Percentiles rank a stretch among this genome's conserved stretches.
phyloP scores from a whole-genome alignment of 139 green algal genomes.

The Haematococcus lacustris region DNA sequence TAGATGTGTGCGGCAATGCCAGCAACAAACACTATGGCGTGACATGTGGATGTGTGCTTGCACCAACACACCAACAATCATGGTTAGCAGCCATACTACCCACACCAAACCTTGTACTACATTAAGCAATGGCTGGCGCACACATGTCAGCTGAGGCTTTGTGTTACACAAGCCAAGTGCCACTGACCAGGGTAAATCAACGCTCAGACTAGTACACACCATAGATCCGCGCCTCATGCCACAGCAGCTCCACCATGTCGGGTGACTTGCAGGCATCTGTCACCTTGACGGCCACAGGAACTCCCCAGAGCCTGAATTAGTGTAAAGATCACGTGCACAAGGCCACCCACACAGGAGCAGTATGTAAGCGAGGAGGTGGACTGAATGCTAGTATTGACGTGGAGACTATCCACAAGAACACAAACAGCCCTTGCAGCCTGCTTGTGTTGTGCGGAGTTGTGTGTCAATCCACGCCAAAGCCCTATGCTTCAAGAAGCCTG shows the following conservation, averaged over 20 bases:
- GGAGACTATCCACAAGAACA: background rate
- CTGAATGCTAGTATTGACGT: background rate
- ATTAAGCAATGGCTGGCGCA: background rate
- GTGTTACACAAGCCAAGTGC: background rate
- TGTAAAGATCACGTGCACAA: background rate
- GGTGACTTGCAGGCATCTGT: background rate
- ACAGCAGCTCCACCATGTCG: background rate
- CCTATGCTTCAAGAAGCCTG: background rate
- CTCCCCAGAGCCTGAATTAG: background rate
- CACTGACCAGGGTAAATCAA: background rate
- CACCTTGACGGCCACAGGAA: background rate
- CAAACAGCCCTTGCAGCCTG: conserved; percentile 7
- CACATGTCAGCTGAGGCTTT: background rate
- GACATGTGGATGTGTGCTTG: background rate
- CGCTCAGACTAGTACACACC: background rate
- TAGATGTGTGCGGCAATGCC: background rate
- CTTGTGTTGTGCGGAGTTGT: background rate
- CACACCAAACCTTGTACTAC: background rate
- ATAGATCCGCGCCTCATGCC: background rate
- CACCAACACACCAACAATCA: background rate
- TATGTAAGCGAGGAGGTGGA: background rate
- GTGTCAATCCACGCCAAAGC: background rate
- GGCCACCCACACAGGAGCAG: background rate
- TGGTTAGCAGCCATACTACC: conserved; percentile 1
- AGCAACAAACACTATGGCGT: background rate